phyloP scores from a whole-genome alignment of 1,139 yeast genomes.

The Kodamaea arcana region DNA sequence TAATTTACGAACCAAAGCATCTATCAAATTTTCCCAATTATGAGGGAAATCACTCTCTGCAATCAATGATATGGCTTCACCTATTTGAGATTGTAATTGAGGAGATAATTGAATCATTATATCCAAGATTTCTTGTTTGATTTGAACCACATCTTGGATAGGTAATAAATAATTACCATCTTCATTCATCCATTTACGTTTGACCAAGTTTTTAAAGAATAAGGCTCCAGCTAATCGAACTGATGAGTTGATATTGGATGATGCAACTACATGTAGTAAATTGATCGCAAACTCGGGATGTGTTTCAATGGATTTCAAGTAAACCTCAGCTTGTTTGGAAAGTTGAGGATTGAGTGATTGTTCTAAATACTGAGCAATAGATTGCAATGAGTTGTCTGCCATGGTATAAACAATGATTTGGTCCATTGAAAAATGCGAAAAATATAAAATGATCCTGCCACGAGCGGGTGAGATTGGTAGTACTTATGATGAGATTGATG shows the following conservation, averaged over 20 bases:
- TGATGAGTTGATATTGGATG: conserved; percentile 47
- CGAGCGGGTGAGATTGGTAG: not conserved
- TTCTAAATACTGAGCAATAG: conserved; percentile 45
- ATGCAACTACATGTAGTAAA: conserved; percentile 74
- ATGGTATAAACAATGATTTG: conserved; percentile 14
- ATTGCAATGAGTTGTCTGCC: conserved; percentile 38
- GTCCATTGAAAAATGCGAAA: not conserved
- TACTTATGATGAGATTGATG: too few relatives aligned
- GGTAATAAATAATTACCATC: conserved; percentile 74
- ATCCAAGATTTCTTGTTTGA: conserved; percentile 74
- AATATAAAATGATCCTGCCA: not conserved
- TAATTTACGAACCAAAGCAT: conserved; percentile 66
- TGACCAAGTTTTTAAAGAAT: conserved; percentile 83
- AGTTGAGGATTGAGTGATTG: conserved; percentile 47
- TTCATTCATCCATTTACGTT: conserved; percentile 85
- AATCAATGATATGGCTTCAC: conserved; percentile 86
- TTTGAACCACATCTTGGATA: conserved; percentile 55
- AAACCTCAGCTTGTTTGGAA: conserved; percentile 60
- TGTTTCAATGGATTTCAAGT: conserved; percentile 57
- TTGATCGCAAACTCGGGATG: conserved; percentile 72
- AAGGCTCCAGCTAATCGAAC: conserved; percentile 85
- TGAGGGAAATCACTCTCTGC: conserved; percentile 97
- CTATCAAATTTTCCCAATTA: conserved; percentile 77
- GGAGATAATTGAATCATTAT: conserved; percentile 79
- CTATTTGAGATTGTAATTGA: conserved; percentile 80